Conservation (phyloP, 2,329 filamentous ascomycete genomes). For the Endocalyx cinctus region DNA sequence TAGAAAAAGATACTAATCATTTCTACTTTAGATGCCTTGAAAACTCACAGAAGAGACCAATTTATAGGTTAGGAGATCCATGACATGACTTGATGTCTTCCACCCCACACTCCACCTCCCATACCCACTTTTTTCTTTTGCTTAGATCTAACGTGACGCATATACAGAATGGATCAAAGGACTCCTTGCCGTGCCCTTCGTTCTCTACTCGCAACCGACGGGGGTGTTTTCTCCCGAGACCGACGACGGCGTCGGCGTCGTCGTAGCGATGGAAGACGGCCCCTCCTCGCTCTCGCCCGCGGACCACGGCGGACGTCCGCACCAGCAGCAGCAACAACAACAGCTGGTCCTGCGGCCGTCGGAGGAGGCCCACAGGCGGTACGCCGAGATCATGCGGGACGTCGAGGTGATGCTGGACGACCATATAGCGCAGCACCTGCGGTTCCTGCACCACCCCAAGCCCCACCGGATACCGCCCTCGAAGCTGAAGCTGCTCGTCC, state of each 20-base stretch:
- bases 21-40: slow-evolving; percentile 48
- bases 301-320: too few species aligned
- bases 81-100: slow-evolving; percentile 3
- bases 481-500: slow-evolving; percentile 88
- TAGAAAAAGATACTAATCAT: slow-evolving; percentile 11
- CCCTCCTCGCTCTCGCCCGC: too few species aligned
- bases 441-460: slow-evolving; percentile 38
- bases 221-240: too few species aligned
- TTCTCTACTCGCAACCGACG: slow-evolving; percentile 91
- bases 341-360: slow-evolving; percentile 73
- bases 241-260: too few species aligned
- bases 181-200: slow-evolving; percentile 89
- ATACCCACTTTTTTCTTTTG: not conserved
- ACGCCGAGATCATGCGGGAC: slow-evolving; percentile 92
- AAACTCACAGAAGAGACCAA: slow-evolving; percentile 89
- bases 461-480: slow-evolving; percentile 61
- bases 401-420: slow-evolving; percentile 89
- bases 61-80: slow-evolving; percentile 61
- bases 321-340: too few species aligned
- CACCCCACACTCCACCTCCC: not conserved
- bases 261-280: too few species aligned
- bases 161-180: slow-evolving; percentile 89
- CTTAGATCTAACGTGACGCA: slow-evolving; percentile 2
- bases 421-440: slow-evolving; percentile 58
- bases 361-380: slow-evolving; percentile 76